Percentiles rank a stretch among this genome's conserved stretches.
These are phyloP conservation scores for Serendipita sp. DNA, from an alignment of 768 basidiomycete genomes.

Conservation along the genomic window DNA sequence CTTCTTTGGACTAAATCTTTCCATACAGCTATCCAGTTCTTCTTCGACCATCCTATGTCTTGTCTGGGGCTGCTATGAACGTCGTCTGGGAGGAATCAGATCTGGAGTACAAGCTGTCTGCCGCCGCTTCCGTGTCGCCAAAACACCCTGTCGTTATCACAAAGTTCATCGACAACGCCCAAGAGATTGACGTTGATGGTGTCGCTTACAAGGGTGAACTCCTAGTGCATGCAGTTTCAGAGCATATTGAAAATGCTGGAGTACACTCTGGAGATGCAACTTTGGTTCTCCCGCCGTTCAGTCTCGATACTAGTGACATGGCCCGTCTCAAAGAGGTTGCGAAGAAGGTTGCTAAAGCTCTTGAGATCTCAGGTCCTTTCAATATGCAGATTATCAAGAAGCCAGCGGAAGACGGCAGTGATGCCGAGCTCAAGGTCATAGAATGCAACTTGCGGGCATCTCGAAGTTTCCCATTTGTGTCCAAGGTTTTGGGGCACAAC, in stretches of 20 bases:
- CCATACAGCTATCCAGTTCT: slow-evolving; percentile 75
- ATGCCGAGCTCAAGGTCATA: slow-evolving; percentile 81
- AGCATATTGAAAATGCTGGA: slow-evolving; percentile 97
- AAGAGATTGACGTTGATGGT: slow-evolving; percentile 96
- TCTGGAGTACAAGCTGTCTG: slow-evolving; percentile 88
- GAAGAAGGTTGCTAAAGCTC: slow-evolving; percentile 84
- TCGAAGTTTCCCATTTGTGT: slow-evolving; percentile 97
- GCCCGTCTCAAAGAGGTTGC: slow-evolving; percentile 83
- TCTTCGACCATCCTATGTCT: slow-evolving; percentile 94
- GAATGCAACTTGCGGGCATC: slow-evolving; percentile 98
- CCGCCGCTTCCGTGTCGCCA: slow-evolving; percentile 89
- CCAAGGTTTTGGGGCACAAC: slow-evolving; percentile 93
- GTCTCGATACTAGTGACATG: slow-evolving; percentile 59
- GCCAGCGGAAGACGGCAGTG: slow-evolving; percentile 31
- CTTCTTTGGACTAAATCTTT: slow-evolving; percentile 6
- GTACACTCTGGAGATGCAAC: slow-evolving; percentile 99
- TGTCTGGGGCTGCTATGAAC: slow-evolving; percentile 99
- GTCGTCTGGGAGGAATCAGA: slow-evolving; percentile 85
- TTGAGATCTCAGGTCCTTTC: slow-evolving; percentile 94
- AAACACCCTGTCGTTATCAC: slow-evolving; percentile 96
- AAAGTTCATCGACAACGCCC: slow-evolving; percentile 95
- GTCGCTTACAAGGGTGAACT: slow-evolving; percentile 87
- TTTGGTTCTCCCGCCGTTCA: slow-evolving; percentile 88
- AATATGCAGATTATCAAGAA: slow-evolving; percentile 99
- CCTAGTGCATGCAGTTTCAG: slow-evolving; percentile 88